A percentile compares a stretch with the other conserved stretches of the same genome.
Evolutionary conservation across 495 filamentous ascomycete genomes (phyloP).

Genomic region (Xylaria curta): DNA sequence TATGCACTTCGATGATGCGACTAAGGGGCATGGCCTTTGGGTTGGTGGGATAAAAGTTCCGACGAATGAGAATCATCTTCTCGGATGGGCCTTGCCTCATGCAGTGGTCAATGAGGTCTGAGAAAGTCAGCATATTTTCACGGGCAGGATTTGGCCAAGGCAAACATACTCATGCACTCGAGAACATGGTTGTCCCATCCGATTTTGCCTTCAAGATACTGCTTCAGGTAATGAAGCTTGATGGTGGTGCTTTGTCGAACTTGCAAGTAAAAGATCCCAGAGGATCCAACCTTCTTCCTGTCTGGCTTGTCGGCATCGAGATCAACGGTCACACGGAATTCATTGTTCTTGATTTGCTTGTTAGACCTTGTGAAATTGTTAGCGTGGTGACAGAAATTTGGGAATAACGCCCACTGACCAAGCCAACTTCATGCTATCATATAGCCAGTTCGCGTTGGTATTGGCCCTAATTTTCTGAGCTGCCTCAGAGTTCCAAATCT

Average conservation of each 20-base stretch:
- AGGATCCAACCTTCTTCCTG: slow-evolving; percentile 36
- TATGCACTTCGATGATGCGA: slow-evolving; percentile 69
- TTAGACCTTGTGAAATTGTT: slow-evolving; percentile 43
- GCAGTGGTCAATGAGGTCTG: slow-evolving; percentile 85
- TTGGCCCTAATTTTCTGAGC: slow-evolving; percentile 59
- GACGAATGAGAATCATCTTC: slow-evolving; percentile 70
- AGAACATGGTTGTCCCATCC: slow-evolving; percentile 68
- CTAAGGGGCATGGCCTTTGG: slow-evolving; percentile 10
- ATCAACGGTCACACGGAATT: slow-evolving; percentile 62
- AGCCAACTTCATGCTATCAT: slow-evolving; percentile 77
- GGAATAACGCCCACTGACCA: slow-evolving; percentile 61
- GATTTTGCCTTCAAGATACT: slow-evolving; percentile 66
- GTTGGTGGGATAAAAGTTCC: slow-evolving; percentile 68
- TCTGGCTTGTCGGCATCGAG: slow-evolving; percentile 66
- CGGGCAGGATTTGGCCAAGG: not conserved
- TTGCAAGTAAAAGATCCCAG: slow-evolving; percentile 62
- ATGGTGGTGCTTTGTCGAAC: slow-evolving; percentile 67
- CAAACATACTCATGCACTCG: slow-evolving; percentile 74
- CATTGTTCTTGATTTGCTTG: slow-evolving; percentile 43
- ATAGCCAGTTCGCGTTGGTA: slow-evolving; percentile 63
- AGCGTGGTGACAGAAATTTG: slow-evolving; percentile 19
- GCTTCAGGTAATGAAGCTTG: slow-evolving; percentile 65
- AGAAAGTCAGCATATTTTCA: slow-evolving; percentile 31
- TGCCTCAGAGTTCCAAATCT: slow-evolving; percentile 71
- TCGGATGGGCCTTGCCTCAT: slow-evolving; percentile 76